Base-by-base conservation (phyloP, 1,139 yeast species). In the Pichiaceae sp. region DNA sequence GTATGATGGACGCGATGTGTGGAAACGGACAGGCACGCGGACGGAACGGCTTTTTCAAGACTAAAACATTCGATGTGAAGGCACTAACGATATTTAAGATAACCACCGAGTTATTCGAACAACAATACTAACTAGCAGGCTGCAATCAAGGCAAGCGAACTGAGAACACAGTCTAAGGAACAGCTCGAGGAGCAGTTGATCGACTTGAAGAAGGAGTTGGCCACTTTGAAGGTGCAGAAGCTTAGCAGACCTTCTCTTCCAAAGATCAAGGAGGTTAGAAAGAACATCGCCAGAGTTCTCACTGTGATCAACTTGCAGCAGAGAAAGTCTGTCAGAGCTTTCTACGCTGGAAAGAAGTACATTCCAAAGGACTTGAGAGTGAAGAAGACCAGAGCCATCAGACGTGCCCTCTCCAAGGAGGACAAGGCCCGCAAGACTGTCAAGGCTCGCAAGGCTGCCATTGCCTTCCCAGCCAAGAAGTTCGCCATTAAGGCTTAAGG, bases 351-450 rank as follows among this genome's bases (percentile, higher is more conserved):
- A 72, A 87, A 87, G 81, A 89, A 87, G 75, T 84, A 79, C 80
- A 77, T 80, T 68, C 98, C 98, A 76, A 89, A 89, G 78, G 97
- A 89, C 69, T 80, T 91, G 73, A 91, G 97, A 77, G 95, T 86
- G 63, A 91, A 91, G 89, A 85, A 91, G 83, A 91, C 98, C 72
- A 91, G 97, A 81, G 97, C 98, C 70, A 74, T 91, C 71, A 89
- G 98, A 84, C 86, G 97, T 79, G 78, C 80, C 68, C 79, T 91
- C 67, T 79, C 96, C 68, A 75, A 82, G 66, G 70, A 71, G 70
- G 96, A 91, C 75, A 79, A 84, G 65, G 63, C 76, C 57, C 72
- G 73, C 68, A 70, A 73, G 69, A 89, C 97, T 64, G 81, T 71
- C 59, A 87, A 84, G 77, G 87, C 89, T 63, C 78, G 78, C 72